Base-by-base conservation (phyloP, 352 stramenopile species). In the Phytophthora pini region DNA sequence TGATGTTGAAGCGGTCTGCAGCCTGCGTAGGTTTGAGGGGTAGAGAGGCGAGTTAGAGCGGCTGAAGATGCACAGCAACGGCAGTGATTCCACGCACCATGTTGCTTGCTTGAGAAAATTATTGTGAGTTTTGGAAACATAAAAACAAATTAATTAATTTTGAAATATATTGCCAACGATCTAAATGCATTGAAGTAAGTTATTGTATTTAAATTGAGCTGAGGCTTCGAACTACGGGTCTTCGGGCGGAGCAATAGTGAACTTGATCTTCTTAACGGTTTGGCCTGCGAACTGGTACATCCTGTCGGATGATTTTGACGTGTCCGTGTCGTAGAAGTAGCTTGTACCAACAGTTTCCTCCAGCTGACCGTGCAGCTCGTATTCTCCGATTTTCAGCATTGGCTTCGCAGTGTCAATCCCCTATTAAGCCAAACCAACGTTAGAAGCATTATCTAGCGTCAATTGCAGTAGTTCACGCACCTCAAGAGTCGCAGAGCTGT, bases 1-100 rank as follows among this genome's bases (percentile, higher is more conserved):
- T 97, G 64, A 98, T 88, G 74, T 97, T 97, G 69, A 92, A 97
- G 29, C 89, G 74, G 65, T 97, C 91, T 0, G 88, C 85, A 8
- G 92, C 83, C 86, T 94, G 66, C 31, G 45, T 32, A 68, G 13
- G 15, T 34, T 50, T 32, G 39, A 53, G 24, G 10, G 60, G 24
- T 26, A 54, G 41, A 67, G 43, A 26, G 47, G 40, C 3, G 15
- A n/a, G 44, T 64, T 49, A 68, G 57, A 24, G 20, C 32, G 45
- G 31, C 20, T 36, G 17, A 13, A 31, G 39, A 41, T 44, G 34
- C 15, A 39, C 26, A 26, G 20, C n/a, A 17, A 43, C 46, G 15
- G 3, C 17, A 51, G 40, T 32, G 54, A 41, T 53, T 61, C 43
- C n/a, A 60, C 65, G 65, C 38, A 74, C 65, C 65, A 74, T 74